Base-by-base conservation (phyloP, 2,329 filamentous ascomycete genomes). In the Thelonectria rubi region DNA sequence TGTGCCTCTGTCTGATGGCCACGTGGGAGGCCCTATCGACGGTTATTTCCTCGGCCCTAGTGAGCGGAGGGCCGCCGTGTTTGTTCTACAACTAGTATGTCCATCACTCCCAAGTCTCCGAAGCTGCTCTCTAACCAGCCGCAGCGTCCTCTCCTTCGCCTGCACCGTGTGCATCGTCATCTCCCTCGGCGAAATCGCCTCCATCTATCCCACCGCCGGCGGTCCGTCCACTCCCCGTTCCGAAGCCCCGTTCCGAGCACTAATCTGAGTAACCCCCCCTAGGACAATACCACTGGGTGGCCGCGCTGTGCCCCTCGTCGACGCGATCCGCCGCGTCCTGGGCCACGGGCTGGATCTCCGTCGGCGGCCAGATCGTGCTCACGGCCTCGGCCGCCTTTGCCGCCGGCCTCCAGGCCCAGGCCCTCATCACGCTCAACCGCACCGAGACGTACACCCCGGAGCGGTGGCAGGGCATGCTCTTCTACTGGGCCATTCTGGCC, bases 381-480 rank as follows among this genome's bases (percentile, higher is more conserved):
- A 79, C 79, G n/a, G 78, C 80, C 0, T 81, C 81, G 1, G 80
- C 80, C 17, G 81, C 80, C 0, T 83, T 83, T 49, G 77, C 79
- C 0, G 78, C 76, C 1, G 80, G 79, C 0, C 73, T 82, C 0
- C 78, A 82, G 54, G 67, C 78, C 0, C 80, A 82, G 56, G 75
- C 76, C 0, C 65, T 83, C 11, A 77, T 83, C 43, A 76, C 77
- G 2, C 52, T 83, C 3, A 82, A 81, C 56, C 62, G 78, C 39
- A 39, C 55, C 14, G 73, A 76, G 0, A 69, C 67, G 0, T 84
- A 83, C 54, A 47, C 73, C 0, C 78, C 80, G 0, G 43, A 73
- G n/a, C 64, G 78, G 21, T 83, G 79, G 77, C 78, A 80, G 18
- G 80, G 79, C 0, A 79, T 82, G 74, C 63, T 84, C 0, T 78